Base-by-base conservation (phyloP, 108 stramenopile species). In the Parmales sp. region DNA sequence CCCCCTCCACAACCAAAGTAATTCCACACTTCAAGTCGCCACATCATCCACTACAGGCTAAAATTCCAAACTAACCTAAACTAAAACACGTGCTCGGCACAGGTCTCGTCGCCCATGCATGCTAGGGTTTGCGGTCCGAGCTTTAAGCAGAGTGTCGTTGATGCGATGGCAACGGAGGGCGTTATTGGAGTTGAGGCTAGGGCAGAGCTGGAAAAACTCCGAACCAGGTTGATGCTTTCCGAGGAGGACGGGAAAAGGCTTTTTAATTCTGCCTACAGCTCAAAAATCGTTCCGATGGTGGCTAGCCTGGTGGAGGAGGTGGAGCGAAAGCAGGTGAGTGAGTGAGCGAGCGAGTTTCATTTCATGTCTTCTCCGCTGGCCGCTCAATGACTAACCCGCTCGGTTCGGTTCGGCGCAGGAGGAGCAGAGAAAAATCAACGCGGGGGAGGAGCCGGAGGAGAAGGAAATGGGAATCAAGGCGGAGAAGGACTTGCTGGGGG, bases 401-500 rank as follows among this genome's bases (percentile, higher is more conserved):
- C 11, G 23, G 2, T 13, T n/a, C 46, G 8, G 11, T 48, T 23
- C 5, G 11, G 16, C 19, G 46, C 22, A 48, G 8, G 23, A 48
- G 46, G 46, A 48, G 22, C 22, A 23, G 8, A n/a, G 19, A 6
- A 18, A n/a, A 3, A 48, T 48, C 8, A 48, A 23, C 46, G 46
- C 46, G 8, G 46, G 23, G 46, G 22, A 48, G 46, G 23, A 48
- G 46, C 19, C 46, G 46, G 76, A 79, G 63, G 64, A 37, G 7
- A n/a, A 23, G 25, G 51, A 49, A 22, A 48, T 37, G 22, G 26
- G 37, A 22, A 29, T 3, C 13, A 37, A 60, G 36, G 89, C n/a
- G n/a, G n/a, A 90, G 50, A 82, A 80, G 39, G 88, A 90, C 64
- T 84, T 90, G 72, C 86, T 93, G 86, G 80, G 81, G 54, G 91